Base-by-base conservation (phyloP, 306 rosid species). In the Rubus idaeus region DNA sequence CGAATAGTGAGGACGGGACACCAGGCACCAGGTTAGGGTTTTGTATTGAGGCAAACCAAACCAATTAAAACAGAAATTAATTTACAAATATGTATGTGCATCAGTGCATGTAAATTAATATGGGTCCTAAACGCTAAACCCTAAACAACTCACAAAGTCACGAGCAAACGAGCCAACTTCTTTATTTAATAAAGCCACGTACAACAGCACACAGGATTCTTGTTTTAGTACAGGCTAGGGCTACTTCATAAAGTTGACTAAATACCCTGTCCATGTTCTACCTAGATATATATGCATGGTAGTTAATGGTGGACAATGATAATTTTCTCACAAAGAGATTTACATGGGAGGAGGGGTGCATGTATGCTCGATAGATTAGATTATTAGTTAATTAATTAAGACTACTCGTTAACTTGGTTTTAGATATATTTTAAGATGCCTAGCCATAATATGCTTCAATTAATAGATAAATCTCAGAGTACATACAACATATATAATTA, bases 171-270 rank as follows among this genome's bases (percentile, higher is more conserved):
- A 65, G 61, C 75, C 35, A 52, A 57, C 63, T 56, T 58, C 66
- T 58, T 58, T 39, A n/a, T 57, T 46, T 42, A 5, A 44, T 56
- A 72, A 56, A 79, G 78, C 71, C 75, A 71, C 47, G 47, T 71
- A 56, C 76, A 53, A 71, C 56, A 37, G 47, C 74, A 49, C 77
- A 80, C 82, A 84, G 42, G 84, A 73, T 83, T 83, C 82, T 77
- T 67, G 87, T 60, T 76, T 67, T 55, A 40, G 46, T 39, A 62
- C 16, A 49, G 77, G 67, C 26, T 65, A 20, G 69, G 45, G 75
- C 39, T 41, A 56, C 52, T 66, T 68, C 49, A 55, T 21, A 37
- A 69, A 69, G 81, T 82, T 82, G 85, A 77, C 78, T 77, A 61
- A 20, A 20, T 42, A 30, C 60, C 60, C 51, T 44, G 71, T 40